phyloP scores from a whole-genome alignment of 2,329 filamentous ascomycete genomes.

The Beauveria australis region DNA sequence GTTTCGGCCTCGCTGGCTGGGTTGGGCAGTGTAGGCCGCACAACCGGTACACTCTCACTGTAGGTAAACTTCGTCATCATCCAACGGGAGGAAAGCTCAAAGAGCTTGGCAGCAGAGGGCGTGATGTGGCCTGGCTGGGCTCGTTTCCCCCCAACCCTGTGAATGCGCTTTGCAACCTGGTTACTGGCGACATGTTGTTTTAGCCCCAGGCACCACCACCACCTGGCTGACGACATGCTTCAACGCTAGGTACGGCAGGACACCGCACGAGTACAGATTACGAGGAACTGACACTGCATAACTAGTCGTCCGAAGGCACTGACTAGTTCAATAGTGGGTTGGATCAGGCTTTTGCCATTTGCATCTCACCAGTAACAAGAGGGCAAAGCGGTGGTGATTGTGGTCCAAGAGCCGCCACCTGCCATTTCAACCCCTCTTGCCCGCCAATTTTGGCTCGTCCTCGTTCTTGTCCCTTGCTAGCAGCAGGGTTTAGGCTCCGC shows the following conservation, averaged over 20 bases:
- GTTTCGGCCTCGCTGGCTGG: not conserved
- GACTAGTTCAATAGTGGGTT: not conserved
- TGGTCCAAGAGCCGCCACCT: not conserved
- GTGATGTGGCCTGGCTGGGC: not conserved
- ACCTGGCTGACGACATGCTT: not conserved
- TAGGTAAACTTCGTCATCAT: not conserved
- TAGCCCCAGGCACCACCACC: conserved; percentile 5
- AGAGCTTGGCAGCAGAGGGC: not conserved
- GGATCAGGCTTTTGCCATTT: not conserved
- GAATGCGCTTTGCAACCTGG: not conserved
- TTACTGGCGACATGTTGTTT: not conserved
- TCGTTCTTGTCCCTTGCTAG: not conserved
- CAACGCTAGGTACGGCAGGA: not conserved
- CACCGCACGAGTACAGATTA: not conserved
- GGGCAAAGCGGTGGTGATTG: not conserved
- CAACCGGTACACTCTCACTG: not conserved
- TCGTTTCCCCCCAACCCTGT: not conserved
- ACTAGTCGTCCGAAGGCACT: conserved; percentile 3
- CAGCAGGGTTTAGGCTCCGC: conserved; percentile 2
- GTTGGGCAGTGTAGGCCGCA: not conserved
- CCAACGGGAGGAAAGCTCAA: not conserved
- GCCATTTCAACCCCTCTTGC: conserved; percentile 1
- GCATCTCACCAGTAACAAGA: not conserved
- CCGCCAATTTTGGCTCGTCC: not conserved
- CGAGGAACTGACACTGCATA: not conserved